Conservation (phyloP, 306 rosid species). For the Pyrus pyrifolia region DNA sequence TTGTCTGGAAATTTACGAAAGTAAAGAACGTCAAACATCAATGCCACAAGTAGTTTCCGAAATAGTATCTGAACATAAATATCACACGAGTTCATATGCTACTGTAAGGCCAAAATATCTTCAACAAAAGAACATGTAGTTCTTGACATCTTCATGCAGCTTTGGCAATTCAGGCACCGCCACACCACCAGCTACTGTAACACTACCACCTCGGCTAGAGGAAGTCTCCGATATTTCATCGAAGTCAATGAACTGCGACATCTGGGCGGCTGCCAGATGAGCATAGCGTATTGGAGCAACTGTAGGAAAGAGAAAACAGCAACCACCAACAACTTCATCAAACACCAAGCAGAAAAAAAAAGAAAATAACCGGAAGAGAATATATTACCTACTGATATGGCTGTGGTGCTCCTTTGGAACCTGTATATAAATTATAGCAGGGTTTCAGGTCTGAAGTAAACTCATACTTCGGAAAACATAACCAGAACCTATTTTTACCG, state of each 20-base stretch:
- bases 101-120: background rate
- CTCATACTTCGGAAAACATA: background rate
- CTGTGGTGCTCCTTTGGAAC: conserved; percentile 88
- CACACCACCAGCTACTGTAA: conserved; percentile 38
- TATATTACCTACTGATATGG: conserved; percentile 69
- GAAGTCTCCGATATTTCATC: conserved; percentile 75
- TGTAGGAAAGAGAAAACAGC: conserved; percentile 15
- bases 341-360: background rate
- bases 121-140: conserved; percentile 81
- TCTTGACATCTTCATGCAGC: conserved; percentile 37
- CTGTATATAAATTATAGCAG: conserved; percentile 14
- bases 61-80: too few species aligned
- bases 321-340: background rate
- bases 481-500: background rate
- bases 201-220: conserved; percentile 57
- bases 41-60: too few species aligned
- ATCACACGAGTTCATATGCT: too few species aligned
- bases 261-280: conserved; percentile 74
- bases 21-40: too few species aligned
- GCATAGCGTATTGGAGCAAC: conserved; percentile 90
- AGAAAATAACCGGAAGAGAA: background rate
- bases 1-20: too few species aligned
- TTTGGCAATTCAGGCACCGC: conserved; percentile 68
- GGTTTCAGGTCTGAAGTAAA: background rate
- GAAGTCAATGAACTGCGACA: conserved; percentile 62